phyloP scores from a whole-genome alignment of 176 grass and related monocot genomes.

The Oryza brachyantha region DNA sequence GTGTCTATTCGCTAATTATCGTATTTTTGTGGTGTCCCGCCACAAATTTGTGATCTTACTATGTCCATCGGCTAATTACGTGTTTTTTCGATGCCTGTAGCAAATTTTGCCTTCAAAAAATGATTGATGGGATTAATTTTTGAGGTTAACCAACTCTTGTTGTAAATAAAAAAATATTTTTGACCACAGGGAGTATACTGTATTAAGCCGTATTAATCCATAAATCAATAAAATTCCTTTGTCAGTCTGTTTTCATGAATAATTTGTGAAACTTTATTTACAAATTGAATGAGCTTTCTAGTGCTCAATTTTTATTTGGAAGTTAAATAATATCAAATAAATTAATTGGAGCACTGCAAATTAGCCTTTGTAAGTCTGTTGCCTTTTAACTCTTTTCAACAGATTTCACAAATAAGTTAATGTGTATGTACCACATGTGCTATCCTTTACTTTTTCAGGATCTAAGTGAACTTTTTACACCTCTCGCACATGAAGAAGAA shows the following conservation, averaged over 20 bases:
- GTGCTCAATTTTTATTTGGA: background rate
- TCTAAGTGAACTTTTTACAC: constrained; percentile 44
- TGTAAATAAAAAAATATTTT: too few relatives aligned
- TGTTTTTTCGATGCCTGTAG: too few relatives aligned
- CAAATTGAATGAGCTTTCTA: background rate
- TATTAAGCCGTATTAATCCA: background rate
- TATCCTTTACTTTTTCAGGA: constrained; percentile 45
- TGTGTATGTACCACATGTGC: background rate
- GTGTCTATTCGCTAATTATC: too few relatives aligned
- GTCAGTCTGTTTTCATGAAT: background rate
- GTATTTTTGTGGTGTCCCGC: too few relatives aligned
- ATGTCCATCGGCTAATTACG: too few relatives aligned
- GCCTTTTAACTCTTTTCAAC: background rate
- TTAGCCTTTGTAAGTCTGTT: background rate
- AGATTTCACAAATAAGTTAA: background rate
- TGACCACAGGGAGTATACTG: too few relatives aligned
- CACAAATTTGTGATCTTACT: too few relatives aligned
- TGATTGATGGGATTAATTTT: too few relatives aligned
- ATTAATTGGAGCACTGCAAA: background rate
- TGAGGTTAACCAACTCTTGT: too few relatives aligned
- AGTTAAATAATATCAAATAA: background rate
- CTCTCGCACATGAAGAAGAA: constrained; percentile 66
- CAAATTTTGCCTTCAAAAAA: too few relatives aligned
- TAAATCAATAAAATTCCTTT: background rate
- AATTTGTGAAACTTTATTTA: background rate